Conservation (phyloP, 805 yeast species). For the Myxozyma udenii region DNA sequence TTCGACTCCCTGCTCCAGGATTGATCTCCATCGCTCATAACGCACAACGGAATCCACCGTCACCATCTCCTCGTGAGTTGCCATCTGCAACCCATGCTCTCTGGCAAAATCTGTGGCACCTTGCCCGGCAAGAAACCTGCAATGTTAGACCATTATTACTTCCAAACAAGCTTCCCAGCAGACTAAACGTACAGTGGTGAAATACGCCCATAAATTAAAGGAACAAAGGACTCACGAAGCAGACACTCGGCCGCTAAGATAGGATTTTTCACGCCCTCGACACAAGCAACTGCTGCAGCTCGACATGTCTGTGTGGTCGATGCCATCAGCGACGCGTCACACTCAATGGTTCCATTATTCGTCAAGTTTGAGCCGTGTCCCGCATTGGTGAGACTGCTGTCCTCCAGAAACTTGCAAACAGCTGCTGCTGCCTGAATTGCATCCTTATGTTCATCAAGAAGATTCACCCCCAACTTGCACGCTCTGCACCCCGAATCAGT, state of each 20-base stretch:
- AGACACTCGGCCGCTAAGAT: constrained; percentile 32
- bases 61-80: constrained; percentile 12
- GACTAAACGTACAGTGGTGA: constrained; percentile 25
- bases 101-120: constrained; percentile 39
- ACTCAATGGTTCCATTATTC: constrained; percentile 38
- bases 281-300: constrained; percentile 38
- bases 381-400: constrained; percentile 40
- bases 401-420: constrained; percentile 38
- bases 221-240: constrained; percentile 22
- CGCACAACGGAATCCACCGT: constrained; percentile 25
- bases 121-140: constrained; percentile 37
- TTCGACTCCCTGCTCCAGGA: too few relatives aligned
- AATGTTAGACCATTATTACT: constrained; percentile 15
- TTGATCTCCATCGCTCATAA: constrained; percentile 25
- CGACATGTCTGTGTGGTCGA: constrained; percentile 8
- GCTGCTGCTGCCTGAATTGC: constrained; percentile 31
- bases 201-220: constrained; percentile 20
- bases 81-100: constrained; percentile 16
- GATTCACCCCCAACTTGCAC: constrained; percentile 27
- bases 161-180: not conserved
- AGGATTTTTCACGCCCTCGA: constrained; percentile 38
- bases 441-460: constrained; percentile 28
- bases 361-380: constrained; percentile 44
- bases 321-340: constrained; percentile 43
- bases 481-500: too few relatives aligned